Base-by-base conservation (phyloP, 2,329 filamentous ascomycete genomes). In the Pseudogymnoascus sp. region DNA sequence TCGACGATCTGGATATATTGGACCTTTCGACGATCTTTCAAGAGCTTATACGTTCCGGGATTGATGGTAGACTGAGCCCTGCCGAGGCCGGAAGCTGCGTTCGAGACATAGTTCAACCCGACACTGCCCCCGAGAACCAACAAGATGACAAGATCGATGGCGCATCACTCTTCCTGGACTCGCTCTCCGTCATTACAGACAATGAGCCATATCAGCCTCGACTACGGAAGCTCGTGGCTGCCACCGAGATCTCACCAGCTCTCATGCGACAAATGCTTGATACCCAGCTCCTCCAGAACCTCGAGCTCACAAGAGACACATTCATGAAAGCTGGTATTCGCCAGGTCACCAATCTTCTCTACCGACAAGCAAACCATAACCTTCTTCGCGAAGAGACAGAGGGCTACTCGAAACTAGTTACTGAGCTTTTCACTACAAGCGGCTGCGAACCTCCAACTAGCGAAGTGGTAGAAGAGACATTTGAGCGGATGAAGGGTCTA, bases 351-450 rank as follows among this genome's bases (percentile, higher is more conserved):
- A 95, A 96, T 67, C 79, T 94, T 3, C 81, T 99, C 0, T 99
- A 99, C 72, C 87, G 92, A 62, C 94, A 97, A 73, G 90, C 92
- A 12, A 97, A 96, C 72, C 97, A 96, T 77, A 99, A 99, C 68
- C 77, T 99, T 6, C 77, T 99, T 18, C 86, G 94, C 45, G 94
- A 99, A 75, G 94, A 99, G 73, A 90, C 90, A 0, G 94, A 99
- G 74, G 94, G 95, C 38, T 99, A 96, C 71, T 92, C 94, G 0
- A 99, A 99, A 72, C 82, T 99, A 52, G 85, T 96, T 62, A 96
- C 92, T 0, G 94, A 99, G 72, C 85, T 97, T 30, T 99, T 96
- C 73, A 92, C 90, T 6, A 95, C 89, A 0, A 90, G 88, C 67
- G 86, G 85, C 66, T 86, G 86, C 67, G 84, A 87, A 59, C 84